These are phyloP conservation scores for Cochlearia excelsa DNA, from an alignment of 345 rosid species.

Conservation along the genomic window DNA sequence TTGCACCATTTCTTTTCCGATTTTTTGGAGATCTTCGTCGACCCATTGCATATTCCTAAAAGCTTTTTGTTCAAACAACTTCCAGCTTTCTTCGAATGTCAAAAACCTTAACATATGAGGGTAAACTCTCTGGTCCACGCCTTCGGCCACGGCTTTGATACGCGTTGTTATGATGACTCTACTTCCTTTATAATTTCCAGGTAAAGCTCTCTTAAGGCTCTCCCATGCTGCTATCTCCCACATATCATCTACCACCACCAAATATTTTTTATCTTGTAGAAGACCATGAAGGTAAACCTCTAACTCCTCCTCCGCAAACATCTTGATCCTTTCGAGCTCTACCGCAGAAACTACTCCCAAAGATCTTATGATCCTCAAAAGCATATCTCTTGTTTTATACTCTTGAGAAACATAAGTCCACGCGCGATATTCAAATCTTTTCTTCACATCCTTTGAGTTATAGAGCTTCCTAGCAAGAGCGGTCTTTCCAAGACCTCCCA, in stretches of 20 bases:
- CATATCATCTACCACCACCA: too few relatives aligned
- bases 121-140: slow-evolving; percentile 1
- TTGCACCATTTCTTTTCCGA: slow-evolving; percentile 4
- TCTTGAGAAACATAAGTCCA: slow-evolving; percentile 35
- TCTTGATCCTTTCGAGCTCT: slow-evolving; percentile 9
- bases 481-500: too few relatives aligned
- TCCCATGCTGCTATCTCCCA: too few relatives aligned
- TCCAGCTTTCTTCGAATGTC: slow-evolving; percentile 26
- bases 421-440: not conserved
- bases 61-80: slow-evolving; percentile 18
- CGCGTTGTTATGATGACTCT: slow-evolving; percentile 27
- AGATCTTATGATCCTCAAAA: slow-evolving; percentile 25
- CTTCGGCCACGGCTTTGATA: slow-evolving; percentile 15
- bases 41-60: not conserved
- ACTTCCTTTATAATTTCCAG: too few relatives aligned
- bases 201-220: too few relatives aligned
- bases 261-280: too few relatives aligned
- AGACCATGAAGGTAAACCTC: not conserved
- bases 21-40: not conserved
- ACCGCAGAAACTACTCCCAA: not conserved
- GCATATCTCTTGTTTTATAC: slow-evolving; percentile 20
- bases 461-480: slow-evolving; percentile 17
- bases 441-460: not conserved
- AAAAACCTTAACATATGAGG: slow-evolving; percentile 23
- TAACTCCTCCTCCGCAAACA: not conserved